These are phyloP conservation scores for Diaporthe capsici DNA, from an alignment of 2,329 filamentous ascomycete species.

Conservation along the genomic window DNA sequence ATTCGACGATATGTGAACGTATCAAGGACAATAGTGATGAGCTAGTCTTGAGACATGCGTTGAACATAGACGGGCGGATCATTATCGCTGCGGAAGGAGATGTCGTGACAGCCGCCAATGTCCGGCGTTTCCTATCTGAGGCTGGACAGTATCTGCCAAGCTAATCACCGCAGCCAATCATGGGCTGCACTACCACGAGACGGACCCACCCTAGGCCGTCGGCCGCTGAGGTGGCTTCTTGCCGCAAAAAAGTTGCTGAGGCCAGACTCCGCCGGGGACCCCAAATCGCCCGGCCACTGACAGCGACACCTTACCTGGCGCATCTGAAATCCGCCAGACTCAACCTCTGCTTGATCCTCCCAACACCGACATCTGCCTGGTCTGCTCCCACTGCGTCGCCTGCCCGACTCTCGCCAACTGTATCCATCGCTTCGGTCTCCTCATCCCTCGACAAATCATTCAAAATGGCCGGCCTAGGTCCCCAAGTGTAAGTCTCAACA, in stretches of 20 bases:
- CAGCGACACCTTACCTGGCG: not conserved
- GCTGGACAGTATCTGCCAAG: not conserved
- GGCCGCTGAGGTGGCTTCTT: constrained; percentile 41
- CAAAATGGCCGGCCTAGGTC: constrained; percentile 73
- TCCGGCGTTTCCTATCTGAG: not conserved
- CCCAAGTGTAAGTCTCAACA: constrained; percentile 70
- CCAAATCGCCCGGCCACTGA: constrained; percentile 18
- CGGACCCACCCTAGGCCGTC: constrained; percentile 28
- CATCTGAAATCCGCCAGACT: not conserved
- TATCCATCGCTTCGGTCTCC: not conserved
- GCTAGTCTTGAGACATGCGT: not conserved
- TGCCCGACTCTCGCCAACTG: not conserved
- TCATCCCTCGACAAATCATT: constrained; percentile 12
- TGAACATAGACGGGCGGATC: not conserved
- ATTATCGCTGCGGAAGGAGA: not conserved
- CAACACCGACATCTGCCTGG: not conserved
- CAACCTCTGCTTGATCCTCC: constrained; percentile 1
- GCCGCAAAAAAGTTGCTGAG: constrained; percentile 15
- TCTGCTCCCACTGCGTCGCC: not conserved
- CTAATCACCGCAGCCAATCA: constrained; percentile 12
- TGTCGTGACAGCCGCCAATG: not conserved
- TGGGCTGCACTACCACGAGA: not conserved
- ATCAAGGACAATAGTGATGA: not conserved
- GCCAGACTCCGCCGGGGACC: constrained; percentile 11
- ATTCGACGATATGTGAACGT: too few species aligned